Conservation (phyloP, 257 asterid species). For the Fraxinus cuspidata region DNA sequence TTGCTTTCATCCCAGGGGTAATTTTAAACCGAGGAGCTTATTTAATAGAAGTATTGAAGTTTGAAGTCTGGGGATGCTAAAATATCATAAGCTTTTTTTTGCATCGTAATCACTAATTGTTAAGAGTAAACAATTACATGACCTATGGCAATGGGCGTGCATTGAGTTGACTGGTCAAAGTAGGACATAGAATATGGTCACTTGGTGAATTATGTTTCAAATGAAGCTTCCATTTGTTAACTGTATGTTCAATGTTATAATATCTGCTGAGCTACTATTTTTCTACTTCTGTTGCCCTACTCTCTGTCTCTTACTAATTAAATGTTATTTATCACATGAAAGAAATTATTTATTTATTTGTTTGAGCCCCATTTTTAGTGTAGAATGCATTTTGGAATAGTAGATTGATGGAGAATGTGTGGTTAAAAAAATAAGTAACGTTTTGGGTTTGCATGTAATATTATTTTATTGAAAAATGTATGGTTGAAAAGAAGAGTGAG, state of each 20-base stretch:
- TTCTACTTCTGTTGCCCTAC: background rate
- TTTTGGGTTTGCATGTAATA: no score
- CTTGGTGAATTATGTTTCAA: background rate
- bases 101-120: background rate
- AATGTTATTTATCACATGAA: background rate
- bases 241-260: background rate
- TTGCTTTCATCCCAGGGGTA: background rate
- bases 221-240: background rate
- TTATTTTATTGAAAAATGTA: no score
- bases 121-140: background rate
- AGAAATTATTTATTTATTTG: no score
- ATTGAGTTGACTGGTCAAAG: background rate
- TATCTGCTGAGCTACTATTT: no score
- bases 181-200: background rate
- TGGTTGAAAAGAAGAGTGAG: no score
- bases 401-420: no score
- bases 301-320: background rate
- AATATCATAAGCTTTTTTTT: background rate
- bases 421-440: no score
- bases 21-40: background rate
- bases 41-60: background rate
- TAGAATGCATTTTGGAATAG: no score
- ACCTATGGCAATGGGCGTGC: background rate
- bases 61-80: slow-evolving; percentile 2
- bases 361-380: no score